A percentile compares a stretch with the other conserved stretches of the same genome.
Conservation (phyloP, 1,284 basidiomycete genomes). For the Kwoniella shivajii region DNA sequence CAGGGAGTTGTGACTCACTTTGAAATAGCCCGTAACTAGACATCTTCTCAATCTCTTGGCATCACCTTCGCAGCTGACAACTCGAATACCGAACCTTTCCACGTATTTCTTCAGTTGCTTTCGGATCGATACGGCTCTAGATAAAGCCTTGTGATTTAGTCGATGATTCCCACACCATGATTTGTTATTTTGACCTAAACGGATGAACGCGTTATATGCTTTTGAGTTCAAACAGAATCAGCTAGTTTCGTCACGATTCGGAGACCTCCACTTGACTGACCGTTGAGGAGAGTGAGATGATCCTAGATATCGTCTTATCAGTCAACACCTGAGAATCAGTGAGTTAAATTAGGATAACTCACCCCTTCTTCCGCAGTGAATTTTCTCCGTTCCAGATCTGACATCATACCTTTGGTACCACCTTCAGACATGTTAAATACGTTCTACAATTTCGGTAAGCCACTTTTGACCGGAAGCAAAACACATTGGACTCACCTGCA, state of each 20-base stretch:
- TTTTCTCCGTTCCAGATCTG: slow-evolving; percentile 86
- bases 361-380: slow-evolving; percentile 98
- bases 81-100: slow-evolving; percentile 75
- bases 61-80: slow-evolving; percentile 82
- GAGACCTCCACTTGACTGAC: slow-evolving; percentile 54
- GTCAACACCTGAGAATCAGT: background rate
- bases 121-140: slow-evolving; percentile 86
- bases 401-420: slow-evolving; percentile 77
- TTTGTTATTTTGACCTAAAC: slow-evolving; percentile 73
- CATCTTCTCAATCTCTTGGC: slow-evolving; percentile 75
- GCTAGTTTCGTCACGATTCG: background rate
- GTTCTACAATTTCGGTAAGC: slow-evolving; percentile 60
- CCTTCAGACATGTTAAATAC: slow-evolving; percentile 79
- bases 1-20: slow-evolving; percentile 43
- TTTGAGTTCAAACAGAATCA: slow-evolving; percentile 7
- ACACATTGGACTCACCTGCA: slow-evolving; percentile 64
- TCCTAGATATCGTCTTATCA: slow-evolving; percentile 60
- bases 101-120: slow-evolving; percentile 91
- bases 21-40: slow-evolving; percentile 89
- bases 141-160: slow-evolving; percentile 88
- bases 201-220: slow-evolving; percentile 91
- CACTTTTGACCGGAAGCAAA: background rate
- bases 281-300: slow-evolving; percentile 86
- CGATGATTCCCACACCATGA: slow-evolving; percentile 92
- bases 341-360: slow-evolving; percentile 33